Evolutionary conservation across 768 basidiomycete species (phyloP).

Genomic region (Phaeolepiota aurea): DNA sequence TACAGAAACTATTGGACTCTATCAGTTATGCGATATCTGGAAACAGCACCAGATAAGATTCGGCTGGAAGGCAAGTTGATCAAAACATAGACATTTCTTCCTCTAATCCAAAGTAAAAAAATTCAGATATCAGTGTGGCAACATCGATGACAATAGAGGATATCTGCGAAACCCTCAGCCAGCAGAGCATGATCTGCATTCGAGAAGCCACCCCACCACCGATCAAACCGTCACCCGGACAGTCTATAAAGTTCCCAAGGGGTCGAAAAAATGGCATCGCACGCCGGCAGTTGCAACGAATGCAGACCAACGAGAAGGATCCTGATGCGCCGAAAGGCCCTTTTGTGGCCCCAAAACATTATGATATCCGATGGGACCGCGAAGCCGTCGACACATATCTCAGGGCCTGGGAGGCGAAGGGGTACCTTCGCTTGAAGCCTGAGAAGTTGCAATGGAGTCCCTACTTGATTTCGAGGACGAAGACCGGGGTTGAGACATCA

Average conservation of each 20-base stretch:
- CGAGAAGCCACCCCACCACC: constrained; percentile 41
- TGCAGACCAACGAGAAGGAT: constrained; percentile 41
- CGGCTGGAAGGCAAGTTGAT: constrained; percentile 62
- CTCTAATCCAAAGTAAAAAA: not conserved
- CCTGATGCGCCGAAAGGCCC: constrained; percentile 35
- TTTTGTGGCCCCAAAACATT: constrained; percentile 58
- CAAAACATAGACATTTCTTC: not conserved
- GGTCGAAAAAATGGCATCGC: constrained; percentile 61
- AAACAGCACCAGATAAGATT: constrained; percentile 48
- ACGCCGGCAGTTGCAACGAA: constrained; percentile 53
- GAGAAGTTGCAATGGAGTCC: constrained; percentile 94
- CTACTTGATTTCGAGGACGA: constrained; percentile 58
- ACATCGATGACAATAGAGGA: constrained; percentile 94
- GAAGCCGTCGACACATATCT: constrained; percentile 60
- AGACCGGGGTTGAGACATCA: constrained; percentile 6
- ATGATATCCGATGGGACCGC: constrained; percentile 70
- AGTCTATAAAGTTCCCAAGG: constrained; percentile 66
- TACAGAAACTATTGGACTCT: constrained; percentile 95
- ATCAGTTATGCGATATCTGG: constrained; percentile 71
- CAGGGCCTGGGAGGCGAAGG: constrained; percentile 66
- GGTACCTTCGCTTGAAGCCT: constrained; percentile 65
- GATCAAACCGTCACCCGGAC: constrained; percentile 64
- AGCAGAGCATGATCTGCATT: constrained; percentile 67
- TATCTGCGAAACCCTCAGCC: constrained; percentile 62
- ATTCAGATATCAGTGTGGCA: constrained; percentile 68